These are phyloP conservation scores for Cytospora leucostoma DNA, from an alignment of 2,329 filamentous ascomycete species.

Conservation along the genomic window DNA sequence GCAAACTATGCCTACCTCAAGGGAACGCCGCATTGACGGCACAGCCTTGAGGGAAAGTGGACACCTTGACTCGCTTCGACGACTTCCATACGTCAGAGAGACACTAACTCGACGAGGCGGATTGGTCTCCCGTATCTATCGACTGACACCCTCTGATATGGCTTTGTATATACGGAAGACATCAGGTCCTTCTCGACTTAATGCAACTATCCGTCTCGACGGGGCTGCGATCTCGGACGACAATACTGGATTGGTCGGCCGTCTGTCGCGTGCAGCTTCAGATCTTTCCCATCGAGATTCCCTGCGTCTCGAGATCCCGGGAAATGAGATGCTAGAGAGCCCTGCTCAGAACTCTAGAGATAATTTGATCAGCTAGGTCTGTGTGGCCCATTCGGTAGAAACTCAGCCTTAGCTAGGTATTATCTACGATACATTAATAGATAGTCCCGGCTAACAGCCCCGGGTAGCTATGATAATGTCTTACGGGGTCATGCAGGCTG, in stretches of 20 bases:
- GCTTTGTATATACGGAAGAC: neutral
- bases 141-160: neutral
- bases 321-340: neutral
- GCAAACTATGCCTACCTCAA: slow-evolving; percentile 4
- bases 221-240: slow-evolving; percentile 9
- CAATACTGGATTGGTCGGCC: slow-evolving; percentile 5
- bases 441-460: slow-evolving; percentile 8
- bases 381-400: slow-evolving; percentile 10
- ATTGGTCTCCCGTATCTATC: neutral
- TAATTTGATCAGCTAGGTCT: neutral
- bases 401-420: slow-evolving; percentile 11
- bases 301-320: neutral
- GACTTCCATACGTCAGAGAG: slow-evolving; percentile 24
- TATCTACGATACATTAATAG: slow-evolving; percentile 11
- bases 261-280: slow-evolving; percentile 2
- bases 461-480: slow-evolving; percentile 8
- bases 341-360: neutral
- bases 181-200: neutral
- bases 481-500: slow-evolving; percentile 4
- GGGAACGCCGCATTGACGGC: slow-evolving; percentile 11
- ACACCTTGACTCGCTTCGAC: slow-evolving; percentile 8
- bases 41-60: slow-evolving; percentile 6
- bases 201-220: slow-evolving; percentile 14
- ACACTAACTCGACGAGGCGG: neutral
- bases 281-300: neutral